Evolutionary conservation across 192 early-diverging fungal species (phyloP).

Genomic region (Coemansia interrupta): DNA sequence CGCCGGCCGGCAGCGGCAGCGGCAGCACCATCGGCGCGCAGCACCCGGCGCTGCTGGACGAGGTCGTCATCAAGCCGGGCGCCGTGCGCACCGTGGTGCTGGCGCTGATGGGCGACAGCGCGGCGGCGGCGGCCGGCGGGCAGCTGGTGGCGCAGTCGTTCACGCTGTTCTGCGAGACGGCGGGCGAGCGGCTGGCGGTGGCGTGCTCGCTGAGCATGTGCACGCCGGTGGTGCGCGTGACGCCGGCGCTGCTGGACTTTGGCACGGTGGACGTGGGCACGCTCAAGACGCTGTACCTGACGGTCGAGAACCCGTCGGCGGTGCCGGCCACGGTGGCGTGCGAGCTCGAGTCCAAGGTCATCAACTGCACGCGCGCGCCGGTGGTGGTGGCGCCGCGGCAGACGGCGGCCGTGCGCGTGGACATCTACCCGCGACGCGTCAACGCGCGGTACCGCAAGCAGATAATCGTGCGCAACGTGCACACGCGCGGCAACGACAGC

Average conservation of each 20-base stretch:
- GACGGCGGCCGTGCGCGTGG: slow-evolving; percentile 76
- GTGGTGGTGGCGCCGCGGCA: slow-evolving; percentile 71
- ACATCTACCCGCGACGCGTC: slow-evolving; percentile 96
- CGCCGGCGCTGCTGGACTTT: slow-evolving; percentile 84
- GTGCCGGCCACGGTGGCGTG: slow-evolving; percentile 79
- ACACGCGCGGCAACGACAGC: slow-evolving; percentile 85
- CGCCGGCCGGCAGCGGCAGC: background rate
- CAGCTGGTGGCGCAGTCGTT: slow-evolving; percentile 66
- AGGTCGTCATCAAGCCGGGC: slow-evolving; percentile 79
- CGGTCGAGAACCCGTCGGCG: slow-evolving; percentile 82
- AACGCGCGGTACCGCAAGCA: slow-evolving; percentile 97
- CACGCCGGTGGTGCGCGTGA: slow-evolving; percentile 86
- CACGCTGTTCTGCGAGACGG: slow-evolving; percentile 64
- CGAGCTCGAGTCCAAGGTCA: slow-evolving; percentile 87
- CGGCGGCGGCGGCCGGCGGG: slow-evolving; percentile 54
- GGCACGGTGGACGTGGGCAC: slow-evolving; percentile 94
- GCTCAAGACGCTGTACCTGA: slow-evolving; percentile 79
- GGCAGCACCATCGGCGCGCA: slow-evolving; percentile 4
- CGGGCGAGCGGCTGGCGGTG: slow-evolving; percentile 56
- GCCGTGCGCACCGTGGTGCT: slow-evolving; percentile 77
- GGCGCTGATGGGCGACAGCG: slow-evolving; percentile 57
- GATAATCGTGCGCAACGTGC: slow-evolving; percentile 86
- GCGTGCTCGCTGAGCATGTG: slow-evolving; percentile 89
- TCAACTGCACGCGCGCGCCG: slow-evolving; percentile 71
- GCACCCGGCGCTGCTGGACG: slow-evolving; percentile 59